phyloP scores from a whole-genome alignment of 306 rosid genomes.

The Echinosophora koreensis region DNA sequence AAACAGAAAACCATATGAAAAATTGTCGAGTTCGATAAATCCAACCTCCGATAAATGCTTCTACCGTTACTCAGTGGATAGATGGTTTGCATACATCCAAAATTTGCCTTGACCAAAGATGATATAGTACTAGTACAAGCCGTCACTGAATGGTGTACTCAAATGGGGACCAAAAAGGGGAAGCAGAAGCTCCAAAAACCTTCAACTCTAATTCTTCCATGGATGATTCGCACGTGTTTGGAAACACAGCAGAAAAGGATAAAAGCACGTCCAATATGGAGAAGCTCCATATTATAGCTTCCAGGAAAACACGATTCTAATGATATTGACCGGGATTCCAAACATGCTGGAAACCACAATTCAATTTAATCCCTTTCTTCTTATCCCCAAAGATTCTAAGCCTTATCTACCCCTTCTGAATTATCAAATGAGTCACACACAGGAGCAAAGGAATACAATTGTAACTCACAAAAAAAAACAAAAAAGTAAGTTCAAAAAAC shows the following conservation, averaged over 20 bases:
- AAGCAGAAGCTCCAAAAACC: background rate
- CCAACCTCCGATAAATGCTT: constrained; percentile 28
- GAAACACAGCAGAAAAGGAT: too few relatives aligned
- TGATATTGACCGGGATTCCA: too few relatives aligned
- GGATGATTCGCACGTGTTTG: background rate
- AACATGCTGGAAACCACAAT: background rate
- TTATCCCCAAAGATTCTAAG: background rate
- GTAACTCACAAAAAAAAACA: background rate
- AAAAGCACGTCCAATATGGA: too few relatives aligned
- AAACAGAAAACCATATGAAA: background rate
- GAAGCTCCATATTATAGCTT: too few relatives aligned
- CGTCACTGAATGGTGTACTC: background rate
- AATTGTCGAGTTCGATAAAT: constrained; percentile 7
- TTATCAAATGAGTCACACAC: background rate
- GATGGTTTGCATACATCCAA: constrained; percentile 13
- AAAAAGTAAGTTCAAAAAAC: background rate
- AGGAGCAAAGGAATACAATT: constrained; percentile 1
- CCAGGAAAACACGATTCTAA: too few relatives aligned
- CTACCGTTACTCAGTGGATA: constrained; percentile 3
- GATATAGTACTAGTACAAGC: constrained; percentile 12
- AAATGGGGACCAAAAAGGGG: constrained; percentile 1
- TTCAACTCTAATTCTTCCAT: constrained; percentile 19
- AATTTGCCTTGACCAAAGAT: background rate
- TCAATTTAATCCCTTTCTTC: background rate
- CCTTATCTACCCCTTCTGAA: constrained; percentile 10